These are phyloP conservation scores for Blastobotrys arbuscula DNA, from an alignment of 1,139 yeast species.

Conservation along the genomic window DNA sequence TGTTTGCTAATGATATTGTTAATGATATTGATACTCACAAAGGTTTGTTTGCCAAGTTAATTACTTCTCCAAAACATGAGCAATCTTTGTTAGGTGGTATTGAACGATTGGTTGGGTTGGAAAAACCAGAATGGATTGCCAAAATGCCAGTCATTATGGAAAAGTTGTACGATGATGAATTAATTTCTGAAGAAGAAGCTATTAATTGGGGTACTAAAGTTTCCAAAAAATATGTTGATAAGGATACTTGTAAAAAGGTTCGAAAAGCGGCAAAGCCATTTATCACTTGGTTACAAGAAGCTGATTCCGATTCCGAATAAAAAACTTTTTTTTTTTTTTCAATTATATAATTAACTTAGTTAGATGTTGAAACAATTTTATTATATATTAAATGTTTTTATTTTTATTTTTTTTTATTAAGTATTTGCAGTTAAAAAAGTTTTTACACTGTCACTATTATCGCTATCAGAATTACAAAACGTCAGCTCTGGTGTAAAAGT, in stretches of 20 bases:
- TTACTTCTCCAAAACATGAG: slow-evolving; percentile 56
- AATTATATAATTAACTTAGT: neutral
- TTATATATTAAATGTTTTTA: too few relatives aligned
- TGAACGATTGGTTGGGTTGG: slow-evolving; percentile 86
- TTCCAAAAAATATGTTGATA: slow-evolving; percentile 89
- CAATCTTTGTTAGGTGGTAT: slow-evolving; percentile 91
- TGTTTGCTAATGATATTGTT: slow-evolving; percentile 75
- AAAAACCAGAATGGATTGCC: slow-evolving; percentile 69
- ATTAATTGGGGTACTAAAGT: slow-evolving; percentile 86
- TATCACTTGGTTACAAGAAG: slow-evolving; percentile 89
- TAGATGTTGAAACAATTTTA: neutral
- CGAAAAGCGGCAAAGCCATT: slow-evolving; percentile 96
- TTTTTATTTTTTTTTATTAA: too few relatives aligned
- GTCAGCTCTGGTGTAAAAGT: too few relatives aligned
- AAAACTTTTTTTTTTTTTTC: neutral
- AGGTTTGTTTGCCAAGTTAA: slow-evolving; percentile 75
- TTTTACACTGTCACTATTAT: too few relatives aligned
- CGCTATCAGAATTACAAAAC: too few relatives aligned
- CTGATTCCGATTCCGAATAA: slow-evolving; percentile 64
- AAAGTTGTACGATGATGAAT: slow-evolving; percentile 74
- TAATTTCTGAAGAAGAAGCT: slow-evolving; percentile 76
- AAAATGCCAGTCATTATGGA: slow-evolving; percentile 76
- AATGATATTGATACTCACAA: slow-evolving; percentile 69
- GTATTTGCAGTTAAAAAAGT: too few relatives aligned
- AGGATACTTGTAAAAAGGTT: slow-evolving; percentile 86